phyloP scores from a whole-genome alignment of 179 eudicot genomes.

The Actinidia chinensis region DNA sequence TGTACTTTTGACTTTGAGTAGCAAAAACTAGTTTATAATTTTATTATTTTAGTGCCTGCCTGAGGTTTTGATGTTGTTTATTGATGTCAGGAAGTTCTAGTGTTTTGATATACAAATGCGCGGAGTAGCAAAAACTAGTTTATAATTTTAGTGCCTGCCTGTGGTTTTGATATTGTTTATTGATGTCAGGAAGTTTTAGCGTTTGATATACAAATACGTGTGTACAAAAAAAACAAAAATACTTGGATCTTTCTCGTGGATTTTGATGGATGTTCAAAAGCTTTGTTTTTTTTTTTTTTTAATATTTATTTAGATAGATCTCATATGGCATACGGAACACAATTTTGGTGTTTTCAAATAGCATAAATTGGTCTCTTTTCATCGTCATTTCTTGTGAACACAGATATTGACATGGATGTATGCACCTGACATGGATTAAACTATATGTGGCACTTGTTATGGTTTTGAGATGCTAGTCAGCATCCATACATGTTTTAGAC shows the following conservation, averaged over 20 bases:
- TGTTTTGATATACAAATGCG: not conserved
- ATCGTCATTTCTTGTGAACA: not conserved
- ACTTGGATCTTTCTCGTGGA: not conserved
- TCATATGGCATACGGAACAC: not conserved
- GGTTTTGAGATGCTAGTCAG: not conserved
- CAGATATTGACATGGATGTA: not conserved
- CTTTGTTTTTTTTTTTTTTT: not conserved
- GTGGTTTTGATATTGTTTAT: slow-evolving; percentile 3
- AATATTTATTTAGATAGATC: not conserved
- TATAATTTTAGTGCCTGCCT: too few relatives aligned
- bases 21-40: too few relatives aligned
- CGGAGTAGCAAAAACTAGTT: too few relatives aligned
- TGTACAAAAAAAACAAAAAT: not conserved
- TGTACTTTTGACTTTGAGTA: too few relatives aligned
- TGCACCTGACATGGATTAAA: not conserved
- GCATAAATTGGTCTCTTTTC: not conserved
- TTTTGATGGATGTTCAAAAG: not conserved
- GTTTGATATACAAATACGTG: not conserved
- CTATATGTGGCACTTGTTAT: not conserved
- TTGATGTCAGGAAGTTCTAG: not conserved
- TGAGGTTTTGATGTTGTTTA: slow-evolving; percentile 2
- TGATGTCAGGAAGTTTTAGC: not conserved
- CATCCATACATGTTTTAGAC: not conserved
- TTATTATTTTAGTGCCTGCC: too few relatives aligned
- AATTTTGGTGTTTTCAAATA: not conserved